Evolutionary conservation across 2,329 filamentous ascomycete genomes (phyloP).

Genomic region (Cordyceps cateniannulata): DNA sequence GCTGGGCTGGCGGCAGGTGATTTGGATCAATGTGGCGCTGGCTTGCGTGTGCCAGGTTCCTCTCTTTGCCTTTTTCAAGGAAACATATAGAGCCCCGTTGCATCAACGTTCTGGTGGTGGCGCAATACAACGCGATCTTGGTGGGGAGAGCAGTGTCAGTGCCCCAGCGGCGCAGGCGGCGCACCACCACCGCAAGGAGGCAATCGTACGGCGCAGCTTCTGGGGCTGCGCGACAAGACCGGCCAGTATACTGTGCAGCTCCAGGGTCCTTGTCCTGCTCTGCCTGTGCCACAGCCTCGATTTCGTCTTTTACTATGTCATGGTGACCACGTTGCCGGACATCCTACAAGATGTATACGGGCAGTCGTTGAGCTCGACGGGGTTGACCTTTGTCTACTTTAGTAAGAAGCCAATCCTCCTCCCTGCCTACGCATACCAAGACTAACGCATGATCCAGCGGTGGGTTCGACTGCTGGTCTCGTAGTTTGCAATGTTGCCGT

Average conservation of each 20-base stretch:
- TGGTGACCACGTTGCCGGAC: conserved; percentile 43
- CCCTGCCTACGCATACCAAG: no score
- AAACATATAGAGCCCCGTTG: conserved; percentile 48
- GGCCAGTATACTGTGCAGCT: conserved; percentile 38
- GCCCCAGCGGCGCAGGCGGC: no score
- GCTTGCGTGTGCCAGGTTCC: conserved; percentile 42
- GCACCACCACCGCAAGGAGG: no score
- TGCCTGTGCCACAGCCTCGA: conserved; percentile 38
- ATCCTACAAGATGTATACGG: conserved; percentile 41
- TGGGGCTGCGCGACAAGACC: conserved; percentile 35
- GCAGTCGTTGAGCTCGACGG: conserved; percentile 43
- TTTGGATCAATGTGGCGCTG: conserved; percentile 44
- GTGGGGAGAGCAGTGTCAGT: no score
- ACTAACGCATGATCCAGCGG: conserved; percentile 25
- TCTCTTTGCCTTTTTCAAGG: conserved; percentile 46
- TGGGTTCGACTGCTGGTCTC: conserved; percentile 41
- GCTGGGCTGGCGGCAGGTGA: conserved; percentile 46
- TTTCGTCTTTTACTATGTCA: conserved; percentile 45
- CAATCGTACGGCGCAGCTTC: no score
- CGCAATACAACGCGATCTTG: no score
- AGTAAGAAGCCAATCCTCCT: not conserved
- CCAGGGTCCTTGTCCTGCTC: conserved; percentile 43
- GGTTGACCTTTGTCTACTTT: conserved; percentile 35
- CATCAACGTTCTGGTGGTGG: no score
- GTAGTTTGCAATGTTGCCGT: conserved; percentile 42